A percentile compares a stretch with the other conserved stretches of the same genome.
phyloP scores from a whole-genome alignment of 2,329 filamentous ascomycete species.

The Xylaria polymorpha region DNA sequence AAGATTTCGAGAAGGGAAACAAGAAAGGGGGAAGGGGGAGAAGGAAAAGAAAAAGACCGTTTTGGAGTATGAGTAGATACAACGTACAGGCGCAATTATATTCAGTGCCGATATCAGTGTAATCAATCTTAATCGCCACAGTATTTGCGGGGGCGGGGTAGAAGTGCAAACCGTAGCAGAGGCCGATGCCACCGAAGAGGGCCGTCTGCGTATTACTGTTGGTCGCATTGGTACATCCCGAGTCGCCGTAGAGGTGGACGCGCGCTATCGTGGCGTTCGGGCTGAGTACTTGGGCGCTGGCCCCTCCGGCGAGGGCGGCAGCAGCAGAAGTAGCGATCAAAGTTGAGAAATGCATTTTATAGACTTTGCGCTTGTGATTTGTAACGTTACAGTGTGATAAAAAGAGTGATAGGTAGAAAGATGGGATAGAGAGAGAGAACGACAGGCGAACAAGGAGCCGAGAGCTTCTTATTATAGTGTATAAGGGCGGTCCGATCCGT shows the following conservation, averaged over 20 bases:
- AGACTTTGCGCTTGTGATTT: slow-evolving; percentile 19
- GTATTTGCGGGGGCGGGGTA: slow-evolving; percentile 27
- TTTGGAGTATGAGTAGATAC: slow-evolving; percentile 15
- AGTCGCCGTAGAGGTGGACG: slow-evolving; percentile 31
- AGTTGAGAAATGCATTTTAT: slow-evolving; percentile 30
- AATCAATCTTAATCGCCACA: slow-evolving; percentile 31
- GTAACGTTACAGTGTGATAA: background rate
- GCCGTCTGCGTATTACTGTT: slow-evolving; percentile 24
- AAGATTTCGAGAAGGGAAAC: slow-evolving; percentile 10
- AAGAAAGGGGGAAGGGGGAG: background rate
- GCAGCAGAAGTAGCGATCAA: slow-evolving; percentile 21
- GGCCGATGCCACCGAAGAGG: slow-evolving; percentile 31
- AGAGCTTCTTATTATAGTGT: slow-evolving; percentile 27
- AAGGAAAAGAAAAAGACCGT: slow-evolving; percentile 17
- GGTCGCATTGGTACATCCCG: slow-evolving; percentile 33
- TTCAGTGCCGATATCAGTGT: slow-evolving; percentile 23
- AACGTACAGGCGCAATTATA: slow-evolving; percentile 31
- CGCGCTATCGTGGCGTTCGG: slow-evolving; percentile 25
- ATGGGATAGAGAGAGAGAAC: slow-evolving; percentile 18
- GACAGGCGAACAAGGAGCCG: slow-evolving; percentile 6
- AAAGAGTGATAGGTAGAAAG: slow-evolving; percentile 8
- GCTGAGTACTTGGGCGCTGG: slow-evolving; percentile 19
- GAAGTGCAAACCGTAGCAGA: slow-evolving; percentile 31
- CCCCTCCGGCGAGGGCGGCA: slow-evolving; percentile 11
- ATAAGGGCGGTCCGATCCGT: slow-evolving; percentile 17